Base-by-base conservation (phyloP, 441 rosid species). In the Macaranga tanarius region DNA sequence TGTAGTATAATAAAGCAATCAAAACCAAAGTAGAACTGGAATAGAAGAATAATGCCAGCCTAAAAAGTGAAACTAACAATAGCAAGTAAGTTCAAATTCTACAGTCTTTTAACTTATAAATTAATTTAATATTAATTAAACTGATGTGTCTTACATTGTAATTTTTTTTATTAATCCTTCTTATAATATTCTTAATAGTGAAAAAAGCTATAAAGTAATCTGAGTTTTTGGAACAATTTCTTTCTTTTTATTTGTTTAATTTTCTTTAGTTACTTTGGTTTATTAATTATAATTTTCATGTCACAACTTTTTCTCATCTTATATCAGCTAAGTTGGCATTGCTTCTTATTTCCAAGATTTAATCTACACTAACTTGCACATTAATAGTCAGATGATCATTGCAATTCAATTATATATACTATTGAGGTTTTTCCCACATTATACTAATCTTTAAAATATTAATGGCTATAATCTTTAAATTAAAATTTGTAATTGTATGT, bases 41-140 rank as follows among this genome's bases (percentile, higher is more conserved):
- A 69, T 55, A 42, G 54, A 56, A 50, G 73, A 58, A 72, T 57
- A 51, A 51, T 51, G 67, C 57, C 79, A 59, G 62, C 66, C 65
- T 42, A 50, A 55, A 65, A 69, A 72, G 81, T 44, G 67, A 50
- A 40, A 19, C 40, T 62, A 38, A 20, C 48, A 11, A 38, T 28
- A 12, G 44, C 66, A 62, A 62, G 51, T 62, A 62, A 62, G 12
- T 51, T 62, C 10, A 16, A 12, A 5, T 51, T 15, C 20, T 63
- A 42, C 22, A n/a, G 10, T 40, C 61, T 25, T 7, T 68, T 22
- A 0, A 25, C 8, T 48, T 15, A 4, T 13, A 48, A 23, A 47
- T 66, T 0, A 65, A 25, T 23, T 26, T 17, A 16, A 28, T 28
- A n/a, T n/a, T n/a, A n/a, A n/a, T 16, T 67, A 22, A 5, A 19